Percentiles rank a stretch among this genome's conserved stretches.
Conservation (phyloP, 345 rosid species). For the Brassica incana region DNA sequence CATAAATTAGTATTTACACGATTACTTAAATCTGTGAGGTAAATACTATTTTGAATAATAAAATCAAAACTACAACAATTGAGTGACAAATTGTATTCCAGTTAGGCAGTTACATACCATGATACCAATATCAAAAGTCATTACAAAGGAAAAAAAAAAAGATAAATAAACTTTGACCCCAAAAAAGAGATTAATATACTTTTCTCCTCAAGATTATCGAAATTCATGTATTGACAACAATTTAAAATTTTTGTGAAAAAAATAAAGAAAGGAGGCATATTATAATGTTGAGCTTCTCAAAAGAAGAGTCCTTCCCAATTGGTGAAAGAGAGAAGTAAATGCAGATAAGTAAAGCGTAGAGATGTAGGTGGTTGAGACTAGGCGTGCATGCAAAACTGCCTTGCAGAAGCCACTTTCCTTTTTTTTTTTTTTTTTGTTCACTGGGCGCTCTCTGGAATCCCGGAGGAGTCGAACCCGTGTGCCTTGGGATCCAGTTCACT, state of each 20-base stretch:
- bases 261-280: not conserved
- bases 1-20: not conserved
- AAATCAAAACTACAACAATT: not conserved
- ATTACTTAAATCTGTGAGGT: not conserved
- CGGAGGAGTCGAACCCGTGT: too few species aligned
- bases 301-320: conserved; percentile 15
- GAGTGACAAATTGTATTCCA: not conserved
- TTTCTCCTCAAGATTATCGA: not conserved
- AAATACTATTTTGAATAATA: not conserved
- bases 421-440: too few species aligned
- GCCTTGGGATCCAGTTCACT: too few species aligned
- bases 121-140: not conserved
- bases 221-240: not conserved
- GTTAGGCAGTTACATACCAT: too few species aligned
- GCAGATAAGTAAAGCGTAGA: not conserved
- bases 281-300: conserved; percentile 4
- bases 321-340: conserved; percentile 21
- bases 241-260: not conserved
- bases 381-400: conserved; percentile 14
- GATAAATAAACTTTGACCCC: not conserved
- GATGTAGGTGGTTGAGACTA: conserved; percentile 9
- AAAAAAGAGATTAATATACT: not conserved
- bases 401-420: conserved; percentile 19
- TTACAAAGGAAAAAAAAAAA: not conserved
- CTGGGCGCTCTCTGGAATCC: too few species aligned